phyloP scores from a whole-genome alignment of 202 grass and related monocot species.

The Eragrostis tef region DNA sequence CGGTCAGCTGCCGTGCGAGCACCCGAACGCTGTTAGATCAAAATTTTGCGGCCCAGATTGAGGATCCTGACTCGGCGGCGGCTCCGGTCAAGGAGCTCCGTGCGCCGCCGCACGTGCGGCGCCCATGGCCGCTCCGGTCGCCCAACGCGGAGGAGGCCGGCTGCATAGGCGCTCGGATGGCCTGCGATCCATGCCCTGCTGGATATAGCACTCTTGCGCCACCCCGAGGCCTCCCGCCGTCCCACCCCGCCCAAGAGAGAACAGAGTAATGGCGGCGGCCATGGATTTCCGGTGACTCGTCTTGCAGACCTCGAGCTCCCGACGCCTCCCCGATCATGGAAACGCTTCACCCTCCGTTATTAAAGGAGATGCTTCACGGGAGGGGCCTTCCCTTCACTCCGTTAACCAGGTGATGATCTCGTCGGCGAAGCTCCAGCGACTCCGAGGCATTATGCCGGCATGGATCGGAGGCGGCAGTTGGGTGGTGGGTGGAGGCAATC shows the following conservation, averaged over 20 bases:
- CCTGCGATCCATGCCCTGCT: neutral
- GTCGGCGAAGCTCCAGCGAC: neutral
- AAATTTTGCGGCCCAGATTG: too few species aligned
- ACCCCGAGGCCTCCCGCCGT: neutral
- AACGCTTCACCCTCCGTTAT: neutral
- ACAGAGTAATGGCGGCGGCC: neutral
- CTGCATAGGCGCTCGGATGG: neutral
- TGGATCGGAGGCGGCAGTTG: neutral
- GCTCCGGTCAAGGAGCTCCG: neutral
- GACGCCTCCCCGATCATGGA: neutral
- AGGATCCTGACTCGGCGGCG: too few species aligned
- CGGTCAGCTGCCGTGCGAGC: too few species aligned
- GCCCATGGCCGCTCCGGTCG: neutral
- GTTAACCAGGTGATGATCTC: neutral
- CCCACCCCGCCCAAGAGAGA: neutral
- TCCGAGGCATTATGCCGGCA: neutral
- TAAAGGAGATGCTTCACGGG: neutral
- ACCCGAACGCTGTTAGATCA: too few species aligned
- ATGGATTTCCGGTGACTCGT: too few species aligned
- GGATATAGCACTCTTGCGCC: neutral
- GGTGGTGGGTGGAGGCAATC: neutral
- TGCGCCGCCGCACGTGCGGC: neutral
- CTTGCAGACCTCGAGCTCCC: neutral
- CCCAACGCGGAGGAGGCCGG: neutral
- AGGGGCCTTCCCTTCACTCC: neutral